Conservation (phyloP, 306 rosid genomes). For the Senna siamea region DNA sequence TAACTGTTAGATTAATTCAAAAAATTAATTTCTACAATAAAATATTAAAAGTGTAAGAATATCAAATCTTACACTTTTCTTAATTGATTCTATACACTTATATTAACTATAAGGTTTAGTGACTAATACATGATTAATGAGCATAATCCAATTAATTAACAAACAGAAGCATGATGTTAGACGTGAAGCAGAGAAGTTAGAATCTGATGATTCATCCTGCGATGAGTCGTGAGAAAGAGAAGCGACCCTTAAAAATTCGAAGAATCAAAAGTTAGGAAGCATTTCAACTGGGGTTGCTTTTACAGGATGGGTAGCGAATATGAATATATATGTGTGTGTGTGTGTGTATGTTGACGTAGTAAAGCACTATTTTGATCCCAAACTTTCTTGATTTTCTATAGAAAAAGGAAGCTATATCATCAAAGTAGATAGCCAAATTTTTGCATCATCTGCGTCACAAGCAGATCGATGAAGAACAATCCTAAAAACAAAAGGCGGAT, state of each 20-base stretch:
- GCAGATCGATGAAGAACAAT: conserved; percentile 15
- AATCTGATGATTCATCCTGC: conserved; percentile 17
- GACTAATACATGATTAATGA: conserved; percentile 26
- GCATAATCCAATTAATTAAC: conserved; percentile 11
- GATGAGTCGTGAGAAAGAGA: conserved; percentile 13
- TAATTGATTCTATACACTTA: too few species aligned
- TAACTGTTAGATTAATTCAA: too few species aligned
- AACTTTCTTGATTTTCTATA: conserved; percentile 12
- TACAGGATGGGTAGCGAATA: too few species aligned
- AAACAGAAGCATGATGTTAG: too few species aligned
- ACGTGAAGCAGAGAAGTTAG: too few species aligned
- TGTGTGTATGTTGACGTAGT: too few species aligned
- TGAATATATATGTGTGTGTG: too few species aligned
- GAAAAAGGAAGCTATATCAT: conserved; percentile 28
- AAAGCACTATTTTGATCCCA: conserved; percentile 40
- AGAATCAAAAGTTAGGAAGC: conserved; percentile 46
- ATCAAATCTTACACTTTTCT: too few species aligned
- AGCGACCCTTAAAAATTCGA: conserved; percentile 30
- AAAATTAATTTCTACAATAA: too few species aligned
- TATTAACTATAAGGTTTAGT: neutral
- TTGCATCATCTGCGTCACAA: conserved; percentile 36
- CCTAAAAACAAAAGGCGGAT: conserved; percentile 5
- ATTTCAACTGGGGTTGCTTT: too few species aligned
- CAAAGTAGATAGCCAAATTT: conserved; percentile 29
- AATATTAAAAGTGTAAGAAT: too few species aligned